phyloP scores from a whole-genome alignment of 768 basidiomycete species.

The Naematelia encephala region DNA sequence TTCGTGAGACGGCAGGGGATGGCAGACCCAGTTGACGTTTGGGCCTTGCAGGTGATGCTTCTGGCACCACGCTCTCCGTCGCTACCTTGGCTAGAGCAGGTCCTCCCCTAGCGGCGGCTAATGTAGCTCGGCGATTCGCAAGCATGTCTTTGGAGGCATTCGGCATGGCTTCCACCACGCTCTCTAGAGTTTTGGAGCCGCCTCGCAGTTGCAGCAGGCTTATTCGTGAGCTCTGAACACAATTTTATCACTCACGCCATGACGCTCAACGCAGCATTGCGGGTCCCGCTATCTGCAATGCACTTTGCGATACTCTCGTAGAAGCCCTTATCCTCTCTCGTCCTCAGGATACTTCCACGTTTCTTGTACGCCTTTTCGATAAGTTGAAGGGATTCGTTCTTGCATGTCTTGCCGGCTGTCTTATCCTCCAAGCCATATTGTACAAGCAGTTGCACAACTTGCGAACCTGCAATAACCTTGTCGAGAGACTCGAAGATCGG shows the following conservation, averaged over 20 bases:
- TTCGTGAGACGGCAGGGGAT: neutral
- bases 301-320: conserved; percentile 36
- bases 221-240: conserved; percentile 10
- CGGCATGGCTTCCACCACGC: conserved; percentile 35
- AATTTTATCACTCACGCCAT: conserved; percentile 62
- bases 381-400: conserved; percentile 41
- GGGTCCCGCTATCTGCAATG: conserved; percentile 74
- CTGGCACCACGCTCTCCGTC: conserved; percentile 15
- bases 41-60: conserved; percentile 14
- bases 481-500: conserved; percentile 80
- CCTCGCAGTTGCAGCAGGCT: conserved; percentile 40
- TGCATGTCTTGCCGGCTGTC: conserved; percentile 44
- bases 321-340: conserved; percentile 32
- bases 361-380: conserved; percentile 47
- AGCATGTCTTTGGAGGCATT: conserved; percentile 41
- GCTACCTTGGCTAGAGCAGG: conserved; percentile 20
- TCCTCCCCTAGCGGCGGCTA: conserved; percentile 29
- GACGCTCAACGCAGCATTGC: conserved; percentile 77
- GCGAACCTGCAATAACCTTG: conserved; percentile 87
- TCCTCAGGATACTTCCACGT: conserved; percentile 37
- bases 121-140: conserved; percentile 38
- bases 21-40: conserved; percentile 4
- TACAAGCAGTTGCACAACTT: conserved; percentile 79
- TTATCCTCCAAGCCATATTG: conserved; percentile 72
- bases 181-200: conserved; percentile 26